Base-by-base conservation (phyloP, 352 stramenopile species). In the Phytopythium delawarense region DNA sequence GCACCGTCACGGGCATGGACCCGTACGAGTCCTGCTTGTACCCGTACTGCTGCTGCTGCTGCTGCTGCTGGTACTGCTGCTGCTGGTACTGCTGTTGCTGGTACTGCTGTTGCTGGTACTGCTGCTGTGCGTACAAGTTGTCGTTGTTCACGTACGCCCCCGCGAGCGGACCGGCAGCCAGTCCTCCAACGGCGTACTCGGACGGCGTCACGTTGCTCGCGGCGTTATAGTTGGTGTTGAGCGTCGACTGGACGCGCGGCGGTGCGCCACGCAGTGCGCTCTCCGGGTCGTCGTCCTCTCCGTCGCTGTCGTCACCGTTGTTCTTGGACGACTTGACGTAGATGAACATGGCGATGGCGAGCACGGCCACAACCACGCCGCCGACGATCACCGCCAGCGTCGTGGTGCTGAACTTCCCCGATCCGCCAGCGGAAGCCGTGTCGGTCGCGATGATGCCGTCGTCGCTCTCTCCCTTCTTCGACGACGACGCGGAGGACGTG, bases 301-400 rank as follows among this genome's bases (percentile, higher is more conserved):
- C 71, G 3, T 81, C 67, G 8, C 46, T 52, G 46, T 77, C 74
- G 2, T 84, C 67, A 9, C 76, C 62, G 12, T 68, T 62, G 1
- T 68, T 71, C 20, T 58, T 57, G 0, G 72, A 74, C 20, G 59
- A 53, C 48, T 76, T 79, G 21, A 78, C 66, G 60, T 85, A 88
- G 25, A 91, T 70, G 60, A 91, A 81, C 16, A 88, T 44, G 6
- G 75, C 72, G 1, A 66, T 65, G 28, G 65, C 61, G 21, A 91
- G 59, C 20, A 88, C 79, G 1, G 74, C 62, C 0, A 66, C 72
- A 15, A 87, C 74, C 1, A 78, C 71, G 12, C 66, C 67, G 1
- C 69, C 81, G 50, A 86, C 78, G 40, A 87, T 75, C 20, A 86
- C 51, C 4, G 66, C 75, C 12, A 90, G 66, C 60, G 69, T 70